phyloP scores from a whole-genome alignment of 768 basidiomycete genomes.

The Macrolepiota fuliginosa region DNA sequence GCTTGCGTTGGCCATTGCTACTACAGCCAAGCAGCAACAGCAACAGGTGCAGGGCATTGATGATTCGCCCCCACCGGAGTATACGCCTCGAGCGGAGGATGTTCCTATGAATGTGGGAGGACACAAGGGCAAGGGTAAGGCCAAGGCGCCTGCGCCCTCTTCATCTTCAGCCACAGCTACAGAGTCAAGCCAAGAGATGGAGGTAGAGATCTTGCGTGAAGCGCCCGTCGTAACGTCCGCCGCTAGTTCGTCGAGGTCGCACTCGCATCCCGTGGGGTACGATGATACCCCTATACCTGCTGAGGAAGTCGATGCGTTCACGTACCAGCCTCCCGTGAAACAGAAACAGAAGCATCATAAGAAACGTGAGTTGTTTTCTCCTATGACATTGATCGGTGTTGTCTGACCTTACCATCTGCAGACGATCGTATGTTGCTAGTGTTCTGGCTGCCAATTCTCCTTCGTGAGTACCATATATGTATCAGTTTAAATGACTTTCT shows the following conservation, averaged over 20 bases:
- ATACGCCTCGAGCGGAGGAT: slow-evolving; percentile 56
- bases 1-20: slow-evolving; percentile 53
- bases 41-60: slow-evolving; percentile 29
- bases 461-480: slow-evolving; percentile 49
- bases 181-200: slow-evolving; percentile 5
- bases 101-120: neutral
- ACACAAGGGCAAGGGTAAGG: slow-evolving; percentile 5
- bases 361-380: slow-evolving; percentile 56
- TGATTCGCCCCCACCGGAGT: slow-evolving; percentile 68
- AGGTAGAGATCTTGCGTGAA: slow-evolving; percentile 16
- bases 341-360: slow-evolving; percentile 43
- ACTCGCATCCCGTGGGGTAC: slow-evolving; percentile 39
- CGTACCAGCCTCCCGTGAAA: slow-evolving; percentile 54
- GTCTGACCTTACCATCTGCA: slow-evolving; percentile 26
- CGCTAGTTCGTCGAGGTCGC: slow-evolving; percentile 21
- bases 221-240: slow-evolving; percentile 10
- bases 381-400: neutral
- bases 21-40: slow-evolving; percentile 38
- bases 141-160: neutral
- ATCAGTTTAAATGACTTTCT: neutral
- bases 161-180: neutral
- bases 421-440: slow-evolving; percentile 83
- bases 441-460: slow-evolving; percentile 85
- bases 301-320: slow-evolving; percentile 68
- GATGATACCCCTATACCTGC: slow-evolving; percentile 51